Evolutionary conservation across 192 early-diverging fungal genomes (phyloP), one percentile per base, ranked within the genome.

Genomic region (Coemansia sp.): DNA sequence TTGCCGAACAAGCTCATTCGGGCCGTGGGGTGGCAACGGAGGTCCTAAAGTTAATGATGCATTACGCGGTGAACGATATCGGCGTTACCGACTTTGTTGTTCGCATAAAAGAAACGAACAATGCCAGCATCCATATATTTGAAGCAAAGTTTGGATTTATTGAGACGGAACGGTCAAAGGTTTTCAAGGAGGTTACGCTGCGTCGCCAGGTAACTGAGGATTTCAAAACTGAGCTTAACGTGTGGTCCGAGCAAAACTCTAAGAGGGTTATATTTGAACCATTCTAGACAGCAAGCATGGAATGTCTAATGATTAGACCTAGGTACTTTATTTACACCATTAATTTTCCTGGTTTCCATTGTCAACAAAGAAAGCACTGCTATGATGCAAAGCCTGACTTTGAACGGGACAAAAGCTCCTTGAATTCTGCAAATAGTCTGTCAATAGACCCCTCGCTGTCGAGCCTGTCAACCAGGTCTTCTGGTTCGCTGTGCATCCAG

Each of bases 1-100:
- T 98, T 74, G 96, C 96, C 44, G 95, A 84, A 59, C 42, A 68
- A 22, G 42, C 42, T 2, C 48, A 45, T 37, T 51, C 69, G 0
- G 77, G 77, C 44, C 65, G 65, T 11, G 82, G 82, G 4, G 56
- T 77, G 6, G 82, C 74, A 14, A 84, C 74, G 5, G 82, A 84
- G 56, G 82, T 72, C 17, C 65, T 84, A 16, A 66, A 48, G 25
- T 63, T 84, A 22, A 84, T 84, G 77, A 84, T 84, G 70, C 68
- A 80, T 49, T 84, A 84, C 48, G 82, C 80, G 9, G 65, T 77
- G 22, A 69, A 69, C 66, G 79, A 82, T 44, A 57, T 73, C 11
- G 68, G 64, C 13, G 80, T 83, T 7, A 71, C 71, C 38, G 72
- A 83, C 25, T 71, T 83, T 42, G 79, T 81, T 17, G 83, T 75